Conservation (phyloP, 345 rosid genomes). For the Arabis alpina region DNA sequence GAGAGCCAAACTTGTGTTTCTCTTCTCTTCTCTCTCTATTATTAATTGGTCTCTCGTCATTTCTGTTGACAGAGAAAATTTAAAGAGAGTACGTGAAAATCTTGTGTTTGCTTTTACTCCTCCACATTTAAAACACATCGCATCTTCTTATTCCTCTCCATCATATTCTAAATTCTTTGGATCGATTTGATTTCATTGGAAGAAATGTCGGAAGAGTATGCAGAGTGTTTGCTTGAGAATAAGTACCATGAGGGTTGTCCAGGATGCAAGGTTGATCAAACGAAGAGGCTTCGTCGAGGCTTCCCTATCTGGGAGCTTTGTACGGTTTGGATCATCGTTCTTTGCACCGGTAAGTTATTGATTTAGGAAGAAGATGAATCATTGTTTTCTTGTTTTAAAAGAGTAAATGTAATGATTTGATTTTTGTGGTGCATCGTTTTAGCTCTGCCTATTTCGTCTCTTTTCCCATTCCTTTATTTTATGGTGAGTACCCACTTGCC, state of each 20-base stretch:
- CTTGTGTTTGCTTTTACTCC: too few relatives aligned
- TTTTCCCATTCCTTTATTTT: conserved; percentile 89
- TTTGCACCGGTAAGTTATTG: conserved; percentile 56
- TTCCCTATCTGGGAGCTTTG: conserved; percentile 62
- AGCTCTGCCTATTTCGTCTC: conserved; percentile 88
- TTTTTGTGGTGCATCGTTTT: conserved; percentile 36
- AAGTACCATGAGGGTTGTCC: conserved; percentile 71
- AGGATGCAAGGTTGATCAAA: conserved; percentile 76
- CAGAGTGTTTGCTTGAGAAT: conserved; percentile 59
- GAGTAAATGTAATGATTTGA: not conserved
- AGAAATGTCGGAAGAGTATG: conserved; percentile 32
- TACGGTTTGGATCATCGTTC: conserved; percentile 75
- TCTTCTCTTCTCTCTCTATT: too few relatives aligned
- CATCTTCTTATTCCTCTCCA: too few relatives aligned
- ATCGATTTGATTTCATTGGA: too few relatives aligned
- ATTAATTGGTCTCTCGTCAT: too few relatives aligned
- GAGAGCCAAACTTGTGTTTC: too few relatives aligned
- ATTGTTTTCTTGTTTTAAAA: not conserved
- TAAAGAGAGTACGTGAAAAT: too few relatives aligned
- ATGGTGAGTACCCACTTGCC: conserved; percentile 61
- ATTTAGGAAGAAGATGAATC: not conserved
- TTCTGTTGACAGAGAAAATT: too few relatives aligned
- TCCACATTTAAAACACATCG: too few relatives aligned
- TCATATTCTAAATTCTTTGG: too few relatives aligned
- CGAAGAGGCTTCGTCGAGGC: conserved; percentile 56